phyloP scores from a whole-genome alignment of 805 yeast genomes.

The Metschnikowia baotianmanensis region DNA sequence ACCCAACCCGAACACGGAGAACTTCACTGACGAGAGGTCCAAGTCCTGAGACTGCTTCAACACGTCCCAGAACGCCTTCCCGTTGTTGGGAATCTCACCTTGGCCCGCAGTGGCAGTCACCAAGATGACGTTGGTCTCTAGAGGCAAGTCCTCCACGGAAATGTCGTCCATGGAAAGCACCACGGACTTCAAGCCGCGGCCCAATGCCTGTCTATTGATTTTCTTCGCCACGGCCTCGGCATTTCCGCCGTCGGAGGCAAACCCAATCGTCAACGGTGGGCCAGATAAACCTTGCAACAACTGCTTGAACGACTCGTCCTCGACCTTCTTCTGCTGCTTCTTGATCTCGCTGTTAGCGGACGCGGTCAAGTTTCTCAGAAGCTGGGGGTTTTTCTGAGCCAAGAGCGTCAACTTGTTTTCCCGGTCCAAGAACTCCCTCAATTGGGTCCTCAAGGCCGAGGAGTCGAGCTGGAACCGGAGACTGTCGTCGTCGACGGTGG shows the following conservation, averaged over 20 bases:
- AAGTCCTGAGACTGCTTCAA: slow-evolving; percentile 58
- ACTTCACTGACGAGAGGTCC: slow-evolving; percentile 58
- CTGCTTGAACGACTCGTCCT: slow-evolving; percentile 73
- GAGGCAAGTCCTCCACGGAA: slow-evolving; percentile 68
- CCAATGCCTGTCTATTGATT: slow-evolving; percentile 72
- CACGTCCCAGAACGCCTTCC: slow-evolving; percentile 73
- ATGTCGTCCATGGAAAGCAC: slow-evolving; percentile 70
- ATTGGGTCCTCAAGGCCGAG: slow-evolving; percentile 69
- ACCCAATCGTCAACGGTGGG: slow-evolving; percentile 83
- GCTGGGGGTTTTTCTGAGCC: slow-evolving; percentile 65
- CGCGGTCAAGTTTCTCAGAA: slow-evolving; percentile 68
- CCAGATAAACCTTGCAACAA: slow-evolving; percentile 86
- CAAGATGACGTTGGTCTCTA: slow-evolving; percentile 66
- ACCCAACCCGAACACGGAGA: slow-evolving; percentile 73
- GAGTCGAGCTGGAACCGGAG: slow-evolving; percentile 83
- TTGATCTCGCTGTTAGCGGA: slow-evolving; percentile 60
- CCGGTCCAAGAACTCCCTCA: slow-evolving; percentile 79
- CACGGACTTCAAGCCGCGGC: slow-evolving; percentile 69
- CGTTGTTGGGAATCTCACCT: slow-evolving; percentile 85
- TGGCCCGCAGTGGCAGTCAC: slow-evolving; percentile 79
- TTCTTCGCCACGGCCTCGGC: slow-evolving; percentile 82
- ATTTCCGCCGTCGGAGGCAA: slow-evolving; percentile 90
- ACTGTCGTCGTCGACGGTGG: slow-evolving; percentile 47
- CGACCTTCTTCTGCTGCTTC: slow-evolving; percentile 58
- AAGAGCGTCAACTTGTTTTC: slow-evolving; percentile 84